Base-by-base conservation (phyloP, 2,329 filamentous ascomycete species). In the Neoarthrinium moseri region DNA sequence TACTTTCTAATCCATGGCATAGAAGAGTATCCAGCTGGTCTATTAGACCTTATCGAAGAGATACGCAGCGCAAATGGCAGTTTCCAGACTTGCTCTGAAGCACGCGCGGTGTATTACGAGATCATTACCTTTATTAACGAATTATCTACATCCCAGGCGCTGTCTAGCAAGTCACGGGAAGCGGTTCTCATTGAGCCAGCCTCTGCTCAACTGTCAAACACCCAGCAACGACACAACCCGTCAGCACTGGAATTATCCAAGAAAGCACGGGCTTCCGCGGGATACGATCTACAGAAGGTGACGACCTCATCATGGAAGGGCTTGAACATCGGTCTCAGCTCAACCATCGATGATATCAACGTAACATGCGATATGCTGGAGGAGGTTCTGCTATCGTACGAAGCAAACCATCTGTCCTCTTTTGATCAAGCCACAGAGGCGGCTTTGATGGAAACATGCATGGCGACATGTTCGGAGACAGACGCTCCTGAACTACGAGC, bases 401-500 rank as follows among this genome's bases (percentile, higher is more conserved):
- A 43, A 12, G 11, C 1, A 15, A 45, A 3, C 49, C 64, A 3
- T 48, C 54, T 13, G 54, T 56, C 3, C 55, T 12, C 33, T 15
- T 63, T 4, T 45, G 58, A 2, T 59, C 56, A 26, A 13, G 7
- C 15, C 6, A 17, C 39, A 5, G 22, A 37, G 10, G 13, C 33
- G 17, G 43, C 34, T 6, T 62, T 80, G 5, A 69, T 68, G 43
- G 52, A 52, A 0, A 55, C 77, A 3, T 81, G 79, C 48, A 53
- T 71, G 10, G 62, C 70, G 15, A 55, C 72, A 1, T 73, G 68
- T 46, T 46, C 66, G 5, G 53, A 54, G 4, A 68, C 70, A 0
- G 55, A 59, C 1, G 67, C 67, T 2, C 60, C 71, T 1, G 75
- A 77, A 43, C 68, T 74, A n/a, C 71, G 75, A 5, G 67, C 71